Conservation (phyloP, 805 yeast genomes). For the Isabelozyma gotoi region DNA sequence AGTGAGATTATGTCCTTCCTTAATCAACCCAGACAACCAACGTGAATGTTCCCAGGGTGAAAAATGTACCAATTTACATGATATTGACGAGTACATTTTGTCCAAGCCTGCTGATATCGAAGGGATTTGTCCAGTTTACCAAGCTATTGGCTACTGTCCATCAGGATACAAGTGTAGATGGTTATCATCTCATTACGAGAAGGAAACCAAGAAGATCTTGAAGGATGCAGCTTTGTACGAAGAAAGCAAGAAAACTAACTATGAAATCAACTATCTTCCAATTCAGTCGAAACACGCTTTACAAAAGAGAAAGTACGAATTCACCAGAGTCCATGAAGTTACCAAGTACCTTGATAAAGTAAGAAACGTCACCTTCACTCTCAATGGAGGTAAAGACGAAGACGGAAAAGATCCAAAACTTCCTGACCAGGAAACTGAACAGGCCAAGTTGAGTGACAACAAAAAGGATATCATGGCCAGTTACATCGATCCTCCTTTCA, state of each 20-base stretch:
- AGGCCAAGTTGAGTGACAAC: conserved; percentile 10
- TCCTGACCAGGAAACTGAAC: conserved; percentile 13
- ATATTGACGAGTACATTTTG: conserved; percentile 60
- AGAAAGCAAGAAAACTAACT: conserved; percentile 29
- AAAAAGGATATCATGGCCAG: conserved; percentile 37
- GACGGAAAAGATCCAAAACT: conserved; percentile 27
- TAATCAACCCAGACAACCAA: conserved; percentile 52
- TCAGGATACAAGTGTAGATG: conserved; percentile 92
- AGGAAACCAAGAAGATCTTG: conserved; percentile 43
- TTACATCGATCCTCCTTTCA: conserved; percentile 78
- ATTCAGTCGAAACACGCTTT: conserved; percentile 45
- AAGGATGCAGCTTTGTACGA: conserved; percentile 44
- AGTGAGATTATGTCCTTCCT: conserved; percentile 62
- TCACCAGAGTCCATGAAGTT: conserved; percentile 56
- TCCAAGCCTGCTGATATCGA: conserved; percentile 70
- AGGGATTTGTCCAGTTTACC: conserved; percentile 82
- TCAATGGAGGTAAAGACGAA: conserved; percentile 36
- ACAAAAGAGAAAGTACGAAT: conserved; percentile 61
- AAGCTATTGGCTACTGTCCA: conserved; percentile 85
- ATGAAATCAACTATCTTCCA: conserved; percentile 65
- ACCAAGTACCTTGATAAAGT: conserved; percentile 59
- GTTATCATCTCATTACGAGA: conserved; percentile 67
- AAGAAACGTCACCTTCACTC: conserved; percentile 37
- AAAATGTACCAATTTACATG: conserved; percentile 76
- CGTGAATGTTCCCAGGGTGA: conserved; percentile 64